These are phyloP conservation scores for Colletotrichum sp. DNA, from an alignment of 2,329 filamentous ascomycete genomes.

Conservation along the genomic window DNA sequence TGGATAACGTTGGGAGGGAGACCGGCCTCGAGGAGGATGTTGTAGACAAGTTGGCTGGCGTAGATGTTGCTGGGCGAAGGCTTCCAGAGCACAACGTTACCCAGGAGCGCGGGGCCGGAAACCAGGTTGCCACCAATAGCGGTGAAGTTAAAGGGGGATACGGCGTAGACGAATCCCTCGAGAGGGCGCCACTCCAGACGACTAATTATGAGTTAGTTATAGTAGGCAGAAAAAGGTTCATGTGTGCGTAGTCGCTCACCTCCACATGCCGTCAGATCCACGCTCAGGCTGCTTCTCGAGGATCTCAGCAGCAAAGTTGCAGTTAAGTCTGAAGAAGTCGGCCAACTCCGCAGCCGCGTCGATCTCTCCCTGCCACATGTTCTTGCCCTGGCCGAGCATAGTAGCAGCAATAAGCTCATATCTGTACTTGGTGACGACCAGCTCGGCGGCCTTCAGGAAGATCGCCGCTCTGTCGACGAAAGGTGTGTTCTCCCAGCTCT, in stretches of 20 bases:
- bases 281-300: slow-evolving; percentile 37
- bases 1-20: slow-evolving; percentile 42
- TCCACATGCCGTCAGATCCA: slow-evolving; percentile 34
- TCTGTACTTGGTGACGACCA: slow-evolving; percentile 30
- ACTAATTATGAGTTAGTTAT: slow-evolving; percentile 12
- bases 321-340: slow-evolving; percentile 41
- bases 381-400: slow-evolving; percentile 46
- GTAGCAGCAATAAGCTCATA: slow-evolving; percentile 40
- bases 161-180: slow-evolving; percentile 45
- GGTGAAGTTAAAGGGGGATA: slow-evolving; percentile 48
- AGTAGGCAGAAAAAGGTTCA: no score
- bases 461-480: slow-evolving; percentile 40
- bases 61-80: slow-evolving; percentile 38
- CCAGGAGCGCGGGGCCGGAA: slow-evolving; percentile 38
- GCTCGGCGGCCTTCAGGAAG: slow-evolving; percentile 36
- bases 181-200: slow-evolving; percentile 40
- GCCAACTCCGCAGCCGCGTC: slow-evolving; percentile 38
- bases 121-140: slow-evolving; percentile 42
- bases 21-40: slow-evolving; percentile 44
- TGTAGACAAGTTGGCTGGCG: slow-evolving; percentile 37
- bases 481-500: slow-evolving; percentile 34
- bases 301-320: slow-evolving; percentile 36
- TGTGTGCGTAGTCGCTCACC: slow-evolving; percentile 17
- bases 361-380: slow-evolving; percentile 42
- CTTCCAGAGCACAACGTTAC: slow-evolving; percentile 48